phyloP scores from a whole-genome alignment of 2,329 filamentous ascomycete species.

The Cordyceps tenuipes region DNA sequence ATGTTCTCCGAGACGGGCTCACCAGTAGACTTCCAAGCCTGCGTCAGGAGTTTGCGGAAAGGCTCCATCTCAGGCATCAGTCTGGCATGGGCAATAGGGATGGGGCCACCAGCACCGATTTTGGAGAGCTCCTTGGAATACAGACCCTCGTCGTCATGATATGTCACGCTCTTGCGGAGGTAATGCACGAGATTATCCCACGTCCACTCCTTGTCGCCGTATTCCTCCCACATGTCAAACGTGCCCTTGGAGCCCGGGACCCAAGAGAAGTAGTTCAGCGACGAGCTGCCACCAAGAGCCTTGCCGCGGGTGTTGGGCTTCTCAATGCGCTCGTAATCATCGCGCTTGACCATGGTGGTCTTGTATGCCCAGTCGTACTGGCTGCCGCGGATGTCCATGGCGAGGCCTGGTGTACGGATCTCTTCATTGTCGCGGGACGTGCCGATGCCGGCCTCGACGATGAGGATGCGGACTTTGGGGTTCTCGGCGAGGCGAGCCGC shows the following conservation, averaged over 20 bases:
- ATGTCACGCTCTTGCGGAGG: slow-evolving; percentile 47
- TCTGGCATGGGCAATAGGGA: slow-evolving; percentile 46
- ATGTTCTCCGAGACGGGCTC: slow-evolving; percentile 44
- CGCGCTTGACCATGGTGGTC: slow-evolving; percentile 50
- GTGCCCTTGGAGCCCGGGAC: slow-evolving; percentile 48
- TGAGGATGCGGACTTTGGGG: slow-evolving; percentile 31
- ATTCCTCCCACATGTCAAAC: slow-evolving; percentile 63
- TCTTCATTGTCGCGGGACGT: slow-evolving; percentile 41
- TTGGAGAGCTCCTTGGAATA: slow-evolving; percentile 38
- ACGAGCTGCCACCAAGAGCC: slow-evolving; percentile 49
- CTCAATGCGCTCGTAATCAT: slow-evolving; percentile 52
- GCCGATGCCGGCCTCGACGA: slow-evolving; percentile 40
- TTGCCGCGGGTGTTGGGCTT: slow-evolving; percentile 56
- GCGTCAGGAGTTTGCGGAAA: slow-evolving; percentile 41
- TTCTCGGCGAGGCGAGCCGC: slow-evolving; percentile 29
- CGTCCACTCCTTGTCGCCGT: slow-evolving; percentile 59
- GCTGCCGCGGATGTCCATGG: slow-evolving; percentile 45
- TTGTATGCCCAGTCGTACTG: slow-evolving; percentile 55
- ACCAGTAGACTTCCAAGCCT: slow-evolving; percentile 47
- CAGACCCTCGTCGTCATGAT: slow-evolving; percentile 44
- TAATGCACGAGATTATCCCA: slow-evolving; percentile 45
- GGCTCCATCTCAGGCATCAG: slow-evolving; percentile 41
- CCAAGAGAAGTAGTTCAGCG: slow-evolving; percentile 58
- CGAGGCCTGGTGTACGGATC: slow-evolving; percentile 44
- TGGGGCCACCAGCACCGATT: slow-evolving; percentile 42